A percentile compares a stretch with the other conserved stretches of the same genome.
These are phyloP conservation scores for Trypanosoma mega DNA, from an alignment of 208 protist species.

Conservation along the genomic window DNA sequence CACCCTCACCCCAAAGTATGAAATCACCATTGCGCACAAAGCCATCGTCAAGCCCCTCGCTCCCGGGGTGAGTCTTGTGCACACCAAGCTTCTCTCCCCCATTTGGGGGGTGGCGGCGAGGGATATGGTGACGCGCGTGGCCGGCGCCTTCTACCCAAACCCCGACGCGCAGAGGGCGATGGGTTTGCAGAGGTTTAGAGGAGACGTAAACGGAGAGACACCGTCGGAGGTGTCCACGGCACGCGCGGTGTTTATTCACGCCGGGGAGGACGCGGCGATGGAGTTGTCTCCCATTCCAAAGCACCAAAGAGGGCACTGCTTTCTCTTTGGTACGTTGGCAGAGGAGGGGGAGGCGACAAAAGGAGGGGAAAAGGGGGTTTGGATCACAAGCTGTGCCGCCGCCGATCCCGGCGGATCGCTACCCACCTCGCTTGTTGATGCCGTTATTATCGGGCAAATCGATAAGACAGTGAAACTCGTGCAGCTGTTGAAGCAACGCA, in stretches of 20 bases:
- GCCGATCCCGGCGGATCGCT: conserved; percentile 33
- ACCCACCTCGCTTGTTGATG: conserved; percentile 19
- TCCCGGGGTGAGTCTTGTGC: conserved; percentile 9
- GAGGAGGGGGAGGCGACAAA: conserved; percentile 23
- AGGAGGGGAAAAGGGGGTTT: conserved; percentile 23
- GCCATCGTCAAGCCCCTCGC: conserved; percentile 15
- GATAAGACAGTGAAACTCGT: conserved; percentile 20
- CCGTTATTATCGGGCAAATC: conserved; percentile 18
- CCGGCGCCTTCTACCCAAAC: conserved; percentile 31
- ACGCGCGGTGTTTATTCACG: conserved; percentile 24
- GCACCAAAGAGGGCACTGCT: conserved; percentile 28
- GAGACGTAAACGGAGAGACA: neutral
- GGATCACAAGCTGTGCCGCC: conserved; percentile 24
- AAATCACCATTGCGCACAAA: conserved; percentile 20
- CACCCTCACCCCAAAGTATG: conserved; percentile 18
- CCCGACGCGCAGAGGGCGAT: conserved; percentile 14
- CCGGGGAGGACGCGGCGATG: conserved; percentile 34
- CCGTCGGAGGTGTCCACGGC: conserved; percentile 1
- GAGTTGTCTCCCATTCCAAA: conserved; percentile 29
- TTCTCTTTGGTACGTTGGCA: conserved; percentile 36
- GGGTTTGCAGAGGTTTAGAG: conserved; percentile 17
- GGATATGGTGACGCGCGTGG: conserved; percentile 30
- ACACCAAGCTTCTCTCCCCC: conserved; percentile 27
- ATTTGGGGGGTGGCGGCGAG: conserved; percentile 25
- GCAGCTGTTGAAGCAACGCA: conserved; percentile 9